A percentile compares a stretch with the other conserved stretches of the same genome.
phyloP scores from a whole-genome alignment of 441 rosid species.

The Gossypium davidsonii region DNA sequence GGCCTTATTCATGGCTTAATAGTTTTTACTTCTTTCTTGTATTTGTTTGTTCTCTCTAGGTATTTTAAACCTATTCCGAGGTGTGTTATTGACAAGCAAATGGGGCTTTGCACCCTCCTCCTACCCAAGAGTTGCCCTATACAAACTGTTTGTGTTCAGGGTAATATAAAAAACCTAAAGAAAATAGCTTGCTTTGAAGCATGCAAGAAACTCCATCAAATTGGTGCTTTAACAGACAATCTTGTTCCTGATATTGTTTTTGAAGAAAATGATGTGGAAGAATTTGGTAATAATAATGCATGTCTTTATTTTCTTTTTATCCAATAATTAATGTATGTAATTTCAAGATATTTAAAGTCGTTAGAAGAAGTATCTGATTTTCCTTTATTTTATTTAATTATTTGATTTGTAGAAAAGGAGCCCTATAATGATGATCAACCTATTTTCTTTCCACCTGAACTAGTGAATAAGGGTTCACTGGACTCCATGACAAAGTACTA shows the following conservation, averaged over 20 bases:
- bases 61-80: slow-evolving; percentile 78
- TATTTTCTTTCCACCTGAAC: slow-evolving; percentile 62
- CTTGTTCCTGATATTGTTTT: slow-evolving; percentile 68
- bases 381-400: slow-evolving; percentile 3
- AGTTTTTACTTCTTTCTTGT: slow-evolving; percentile 1
- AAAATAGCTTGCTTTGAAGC: slow-evolving; percentile 80
- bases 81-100: slow-evolving; percentile 42
- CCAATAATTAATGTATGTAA: not conserved
- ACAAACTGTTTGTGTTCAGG: slow-evolving; percentile 35
- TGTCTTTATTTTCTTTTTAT: slow-evolving; percentile 1
- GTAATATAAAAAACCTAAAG: slow-evolving; percentile 38
- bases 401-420: slow-evolving; percentile 36
- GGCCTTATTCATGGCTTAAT: not conserved
- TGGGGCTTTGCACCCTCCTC: slow-evolving; percentile 37
- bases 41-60: slow-evolving; percentile 29
- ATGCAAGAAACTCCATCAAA: slow-evolving; percentile 60
- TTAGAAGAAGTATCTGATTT: not conserved
- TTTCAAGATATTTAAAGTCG: not conserved
- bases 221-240: slow-evolving; percentile 74
- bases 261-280: slow-evolving; percentile 45
- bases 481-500: slow-evolving; percentile 27
- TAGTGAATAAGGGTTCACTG: slow-evolving; percentile 30
- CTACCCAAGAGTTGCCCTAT: slow-evolving; percentile 81
- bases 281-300: slow-evolving; percentile 29
- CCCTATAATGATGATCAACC: slow-evolving; percentile 53